Conservation (phyloP, 2,329 filamentous ascomycete genomes). For the Xylariaceae sp. region DNA sequence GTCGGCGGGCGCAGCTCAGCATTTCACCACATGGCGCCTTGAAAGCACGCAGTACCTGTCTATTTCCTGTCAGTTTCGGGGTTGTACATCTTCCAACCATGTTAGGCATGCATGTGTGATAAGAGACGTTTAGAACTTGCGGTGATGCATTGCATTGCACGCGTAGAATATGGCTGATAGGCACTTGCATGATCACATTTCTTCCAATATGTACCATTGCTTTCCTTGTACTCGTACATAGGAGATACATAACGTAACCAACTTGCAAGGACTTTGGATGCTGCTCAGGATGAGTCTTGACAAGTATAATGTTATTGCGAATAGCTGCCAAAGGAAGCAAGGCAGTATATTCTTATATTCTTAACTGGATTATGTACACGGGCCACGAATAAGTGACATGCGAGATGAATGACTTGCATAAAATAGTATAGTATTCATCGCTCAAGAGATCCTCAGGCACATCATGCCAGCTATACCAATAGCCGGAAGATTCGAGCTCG, state of each 20-base stretch:
- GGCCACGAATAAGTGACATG: neutral
- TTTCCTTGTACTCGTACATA: no score
- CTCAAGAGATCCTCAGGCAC: neutral
- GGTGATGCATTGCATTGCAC: conserved; percentile 6
- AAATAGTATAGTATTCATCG: neutral
- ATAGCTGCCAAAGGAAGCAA: neutral
- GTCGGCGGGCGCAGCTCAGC: no score
- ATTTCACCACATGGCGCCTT: no score
- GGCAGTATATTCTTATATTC: neutral
- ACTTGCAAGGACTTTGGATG: neutral
- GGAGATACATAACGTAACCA: no score
- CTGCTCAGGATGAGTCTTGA: neutral
- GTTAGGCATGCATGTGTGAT: conserved; percentile 12
- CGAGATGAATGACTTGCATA: neutral
- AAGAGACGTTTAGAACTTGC: conserved; percentile 8
- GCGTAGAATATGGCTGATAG: neutral
- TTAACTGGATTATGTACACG: conserved; percentile 1
- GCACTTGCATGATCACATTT: neutral
- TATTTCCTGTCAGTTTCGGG: conserved; percentile 6
- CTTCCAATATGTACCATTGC: no score
- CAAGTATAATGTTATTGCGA: neutral
- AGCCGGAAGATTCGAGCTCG: no score
- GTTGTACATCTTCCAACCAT: conserved; percentile 13
- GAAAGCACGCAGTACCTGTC: neutral
- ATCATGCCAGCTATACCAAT: no score